Percentiles rank a stretch among this genome's conserved stretches.
Evolutionary conservation across 2,329 filamentous ascomycete genomes (phyloP).

Genomic region (Westerdykella aurantiaca): DNA sequence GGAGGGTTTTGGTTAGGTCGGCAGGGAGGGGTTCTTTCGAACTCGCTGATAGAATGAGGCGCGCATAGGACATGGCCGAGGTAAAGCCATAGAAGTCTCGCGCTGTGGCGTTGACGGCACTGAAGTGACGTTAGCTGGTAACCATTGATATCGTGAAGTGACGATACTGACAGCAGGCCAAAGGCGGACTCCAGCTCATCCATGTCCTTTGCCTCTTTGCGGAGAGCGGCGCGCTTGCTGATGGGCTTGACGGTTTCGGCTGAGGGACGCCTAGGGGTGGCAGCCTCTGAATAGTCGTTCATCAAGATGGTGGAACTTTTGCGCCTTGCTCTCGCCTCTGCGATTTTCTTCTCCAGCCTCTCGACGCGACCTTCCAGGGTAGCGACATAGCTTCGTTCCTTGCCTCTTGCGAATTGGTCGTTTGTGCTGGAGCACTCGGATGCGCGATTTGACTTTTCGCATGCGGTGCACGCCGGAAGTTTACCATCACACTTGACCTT

Average conservation of each 20-base stretch:
- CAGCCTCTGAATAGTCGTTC: conserved; percentile 51
- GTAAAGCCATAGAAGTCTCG: conserved; percentile 87
- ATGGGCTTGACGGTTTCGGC: conserved; percentile 31
- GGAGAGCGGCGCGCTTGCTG: conserved; percentile 41
- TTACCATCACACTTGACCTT: conserved; percentile 99
- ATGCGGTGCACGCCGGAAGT: conserved; percentile 88
- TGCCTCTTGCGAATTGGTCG: conserved; percentile 91
- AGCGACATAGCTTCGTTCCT: conserved; percentile 93
- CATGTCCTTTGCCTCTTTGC: conserved; percentile 74
- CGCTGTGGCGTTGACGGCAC: conserved; percentile 89
- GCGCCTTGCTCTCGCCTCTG: conserved; percentile 58
- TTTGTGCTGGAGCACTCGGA: conserved; percentile 89
- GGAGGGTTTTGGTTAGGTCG: conserved; percentile 56
- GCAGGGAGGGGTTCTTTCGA: conserved; percentile 66
- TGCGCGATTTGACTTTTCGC: conserved; percentile 82
- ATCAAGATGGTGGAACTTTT: conserved; percentile 68
- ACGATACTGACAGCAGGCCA: conserved; percentile 66
- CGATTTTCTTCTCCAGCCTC: conserved; percentile 72
- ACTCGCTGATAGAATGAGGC: conserved; percentile 77
- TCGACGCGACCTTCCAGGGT: conserved; percentile 90
- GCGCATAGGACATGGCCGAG: conserved; percentile 86
- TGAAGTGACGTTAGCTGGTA: conserved; percentile 31
- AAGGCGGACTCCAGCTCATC: conserved; percentile 92
- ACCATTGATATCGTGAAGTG: background rate
- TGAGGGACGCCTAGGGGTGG: conserved; percentile 47